Percentiles rank a stretch among this genome's conserved stretches.
Conservation (phyloP, 345 rosid genomes). For the Mercurialis annua region DNA sequence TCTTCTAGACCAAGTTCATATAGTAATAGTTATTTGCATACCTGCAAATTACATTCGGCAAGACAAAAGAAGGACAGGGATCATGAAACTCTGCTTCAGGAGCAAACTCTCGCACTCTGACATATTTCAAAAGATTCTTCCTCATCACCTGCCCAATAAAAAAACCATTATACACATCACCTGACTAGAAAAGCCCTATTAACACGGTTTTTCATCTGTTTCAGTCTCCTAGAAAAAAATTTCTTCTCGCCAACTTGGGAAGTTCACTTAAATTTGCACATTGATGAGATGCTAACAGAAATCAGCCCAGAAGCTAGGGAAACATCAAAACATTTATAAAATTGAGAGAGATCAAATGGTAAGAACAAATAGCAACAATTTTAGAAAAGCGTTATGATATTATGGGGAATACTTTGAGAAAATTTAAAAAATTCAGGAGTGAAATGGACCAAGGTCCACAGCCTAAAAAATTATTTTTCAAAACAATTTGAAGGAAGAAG, state of each 20-base stretch:
- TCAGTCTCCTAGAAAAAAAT: not conserved
- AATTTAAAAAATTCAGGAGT: not conserved
- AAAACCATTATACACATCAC: conserved; percentile 9
- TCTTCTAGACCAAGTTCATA: not conserved
- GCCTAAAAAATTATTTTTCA: not conserved
- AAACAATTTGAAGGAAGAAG: not conserved
- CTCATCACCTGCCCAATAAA: conserved; percentile 60
- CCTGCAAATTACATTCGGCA: conserved; percentile 91
- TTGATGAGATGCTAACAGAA: too few relatives aligned
- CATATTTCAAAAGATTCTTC: conserved; percentile 73
- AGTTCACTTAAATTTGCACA: not conserved
- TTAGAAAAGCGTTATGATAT: not conserved
- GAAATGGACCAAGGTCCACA: not conserved
- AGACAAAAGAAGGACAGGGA: conserved; percentile 61
- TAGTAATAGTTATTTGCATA: too few relatives aligned
- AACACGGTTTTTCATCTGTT: not conserved
- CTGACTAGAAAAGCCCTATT: not conserved
- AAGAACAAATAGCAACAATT: not conserved
- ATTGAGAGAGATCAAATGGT: not conserved
- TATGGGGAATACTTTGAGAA: not conserved
- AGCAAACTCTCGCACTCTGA: conserved; percentile 66
- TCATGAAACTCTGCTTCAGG: conserved; percentile 79
- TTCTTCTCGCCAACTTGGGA: not conserved
- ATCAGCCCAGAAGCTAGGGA: not conserved
- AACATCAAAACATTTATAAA: not conserved